phyloP scores from a whole-genome alignment of 2,329 filamentous ascomycete species.

The Stachybotrys elegans region DNA sequence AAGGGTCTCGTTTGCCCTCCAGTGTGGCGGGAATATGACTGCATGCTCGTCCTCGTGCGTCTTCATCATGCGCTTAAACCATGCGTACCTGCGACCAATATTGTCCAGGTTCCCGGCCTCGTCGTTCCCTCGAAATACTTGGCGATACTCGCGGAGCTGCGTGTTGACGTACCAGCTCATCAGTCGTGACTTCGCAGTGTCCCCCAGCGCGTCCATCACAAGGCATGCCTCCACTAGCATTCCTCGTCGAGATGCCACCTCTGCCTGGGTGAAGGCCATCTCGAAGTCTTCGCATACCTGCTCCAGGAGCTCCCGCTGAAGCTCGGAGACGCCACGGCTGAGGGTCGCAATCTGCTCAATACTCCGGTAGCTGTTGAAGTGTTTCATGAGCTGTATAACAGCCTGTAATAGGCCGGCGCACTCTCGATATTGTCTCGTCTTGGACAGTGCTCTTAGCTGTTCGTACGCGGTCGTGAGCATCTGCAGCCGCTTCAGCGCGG shows the following conservation, averaged over 20 bases:
- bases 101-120: constrained; percentile 96
- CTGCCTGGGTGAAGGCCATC: constrained; percentile 84
- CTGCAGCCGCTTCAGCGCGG: constrained; percentile 90
- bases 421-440: constrained; percentile 86
- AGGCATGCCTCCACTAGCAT: constrained; percentile 82
- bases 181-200: constrained; percentile 74
- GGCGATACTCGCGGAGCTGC: constrained; percentile 88
- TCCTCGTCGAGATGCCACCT: constrained; percentile 64
- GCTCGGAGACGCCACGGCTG: constrained; percentile 85
- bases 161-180: constrained; percentile 99
- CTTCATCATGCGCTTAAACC: constrained; percentile 95
- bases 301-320: constrained; percentile 88
- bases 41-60: constrained; percentile 93
- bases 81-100: constrained; percentile 88
- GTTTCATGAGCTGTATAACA: constrained; percentile 94
- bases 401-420: constrained; percentile 91
- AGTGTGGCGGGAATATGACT: constrained; percentile 77
- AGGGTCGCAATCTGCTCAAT: constrained; percentile 97
- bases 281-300: constrained; percentile 99
- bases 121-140: constrained; percentile 93
- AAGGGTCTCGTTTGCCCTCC: constrained; percentile 86
- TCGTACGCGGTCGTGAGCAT: constrained; percentile 99
- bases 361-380: constrained; percentile 96
- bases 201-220: constrained; percentile 92
- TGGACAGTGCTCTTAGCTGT: constrained; percentile 77